A percentile compares a stretch with the other conserved stretches of the same genome.
phyloP scores from a whole-genome alignment of 31 red algal species.

The Odonthalia washingtoniensis region DNA sequence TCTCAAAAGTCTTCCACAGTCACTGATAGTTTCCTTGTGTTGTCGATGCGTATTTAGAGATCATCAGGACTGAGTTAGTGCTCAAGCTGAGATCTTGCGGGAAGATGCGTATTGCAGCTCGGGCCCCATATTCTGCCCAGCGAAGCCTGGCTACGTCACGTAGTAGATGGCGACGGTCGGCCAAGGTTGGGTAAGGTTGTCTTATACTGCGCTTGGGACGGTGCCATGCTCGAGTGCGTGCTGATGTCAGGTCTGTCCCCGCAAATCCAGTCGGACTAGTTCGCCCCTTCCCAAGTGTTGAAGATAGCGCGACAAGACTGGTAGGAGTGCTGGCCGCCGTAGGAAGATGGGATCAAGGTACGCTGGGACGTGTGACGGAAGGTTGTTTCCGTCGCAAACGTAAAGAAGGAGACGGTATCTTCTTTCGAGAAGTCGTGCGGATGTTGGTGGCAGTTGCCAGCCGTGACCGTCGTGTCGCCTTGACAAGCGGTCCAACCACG shows the following conservation, averaged over 20 bases:
- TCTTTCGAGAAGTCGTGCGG: conserved; percentile 9
- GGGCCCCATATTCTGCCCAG: not conserved
- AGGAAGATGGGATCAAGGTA: conserved; percentile 21
- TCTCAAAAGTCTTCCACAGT: conserved; percentile 30
- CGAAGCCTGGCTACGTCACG: not conserved
- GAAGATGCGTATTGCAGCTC: not conserved
- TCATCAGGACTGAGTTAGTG: not conserved
- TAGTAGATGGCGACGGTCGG: not conserved
- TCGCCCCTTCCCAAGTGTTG: not conserved
- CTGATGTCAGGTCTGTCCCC: not conserved
- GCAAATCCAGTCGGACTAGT: not conserved
- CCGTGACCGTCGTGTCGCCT: not conserved
- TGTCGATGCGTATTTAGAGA: not conserved
- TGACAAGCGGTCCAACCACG: not conserved
- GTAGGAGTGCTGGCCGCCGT: conserved; percentile 9
- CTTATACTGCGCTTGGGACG: not conserved
- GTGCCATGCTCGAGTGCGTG: not conserved
- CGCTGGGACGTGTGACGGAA: not conserved
- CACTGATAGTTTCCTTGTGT: conserved; percentile 34
- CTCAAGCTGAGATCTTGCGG: not conserved
- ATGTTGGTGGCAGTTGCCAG: not conserved
- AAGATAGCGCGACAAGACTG: conserved; percentile 4
- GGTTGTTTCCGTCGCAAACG: conserved; percentile 3
- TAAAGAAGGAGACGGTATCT: not conserved
- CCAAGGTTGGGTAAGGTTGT: conserved; percentile 10